A percentile compares a stretch with the other conserved stretches of the same genome.
Conservation (phyloP, 768 basidiomycete genomes). For the Lactarius tabidus region DNA sequence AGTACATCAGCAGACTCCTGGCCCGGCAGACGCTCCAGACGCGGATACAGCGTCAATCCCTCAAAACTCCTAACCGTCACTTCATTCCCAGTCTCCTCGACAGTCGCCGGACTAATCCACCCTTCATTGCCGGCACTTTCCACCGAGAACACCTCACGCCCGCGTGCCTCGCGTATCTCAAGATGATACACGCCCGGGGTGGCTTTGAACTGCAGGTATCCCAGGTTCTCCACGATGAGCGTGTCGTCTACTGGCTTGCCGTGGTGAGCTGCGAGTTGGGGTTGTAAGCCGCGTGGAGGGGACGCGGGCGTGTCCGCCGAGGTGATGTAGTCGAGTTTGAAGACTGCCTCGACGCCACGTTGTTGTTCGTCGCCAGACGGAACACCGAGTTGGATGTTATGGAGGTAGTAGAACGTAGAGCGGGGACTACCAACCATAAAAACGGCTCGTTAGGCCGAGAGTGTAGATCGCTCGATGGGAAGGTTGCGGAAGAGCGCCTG, state of each 20-base stretch:
- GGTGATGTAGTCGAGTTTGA: constrained; percentile 86
- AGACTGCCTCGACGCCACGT: constrained; percentile 65
- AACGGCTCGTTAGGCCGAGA: constrained; percentile 85
- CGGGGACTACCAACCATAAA: constrained; percentile 91
- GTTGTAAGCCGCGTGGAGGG: constrained; percentile 89
- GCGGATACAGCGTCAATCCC: constrained; percentile 84
- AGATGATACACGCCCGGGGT: too few species aligned
- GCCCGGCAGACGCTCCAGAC: constrained; percentile 62
- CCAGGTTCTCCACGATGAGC: constrained; percentile 88
- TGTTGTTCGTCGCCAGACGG: constrained; percentile 52
- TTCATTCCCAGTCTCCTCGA: constrained; percentile 64
- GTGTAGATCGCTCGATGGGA: constrained; percentile 86
- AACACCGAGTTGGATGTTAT: constrained; percentile 84
- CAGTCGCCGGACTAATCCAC: constrained; percentile 74
- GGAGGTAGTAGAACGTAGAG: constrained; percentile 86
- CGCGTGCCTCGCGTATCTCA: constrained; percentile 79
- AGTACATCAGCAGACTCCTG: constrained; percentile 84
- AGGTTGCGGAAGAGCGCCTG: constrained; percentile 64
- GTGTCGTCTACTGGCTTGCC: constrained; percentile 66
- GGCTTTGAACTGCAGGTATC: constrained; percentile 97
- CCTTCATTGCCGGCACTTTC: constrained; percentile 88
- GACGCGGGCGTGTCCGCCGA: constrained; percentile 95
- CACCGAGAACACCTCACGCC: constrained; percentile 75
- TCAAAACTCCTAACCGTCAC: constrained; percentile 87
- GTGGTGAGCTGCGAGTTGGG: constrained; percentile 61